Evolutionary conservation across 768 basidiomycete species (phyloP), one percentile per base, ranked within the genome.

Genomic region (Baorangia bicolor): DNA sequence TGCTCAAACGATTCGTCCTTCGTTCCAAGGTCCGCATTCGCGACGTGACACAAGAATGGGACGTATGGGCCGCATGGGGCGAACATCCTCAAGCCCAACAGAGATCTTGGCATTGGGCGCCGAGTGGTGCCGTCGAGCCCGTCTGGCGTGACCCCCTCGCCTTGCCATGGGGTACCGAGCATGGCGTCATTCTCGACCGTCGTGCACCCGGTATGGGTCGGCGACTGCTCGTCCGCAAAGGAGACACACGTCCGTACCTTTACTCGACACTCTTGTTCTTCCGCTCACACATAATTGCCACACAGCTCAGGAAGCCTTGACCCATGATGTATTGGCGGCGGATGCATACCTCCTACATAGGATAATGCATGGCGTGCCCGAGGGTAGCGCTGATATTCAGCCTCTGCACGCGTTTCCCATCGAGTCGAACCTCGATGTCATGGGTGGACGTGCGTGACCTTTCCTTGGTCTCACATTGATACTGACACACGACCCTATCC

Each of bases 401-500:
- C 86, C 92, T 14, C 79, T 85, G 66, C 82, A 87, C 10, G 84
- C 92, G 0, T 87, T 98, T 60, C 97, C 97, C 5, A 88, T 98
- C 77, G 96, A 99, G 59, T 93, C 92, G 8, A 94, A 95, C 71
- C 74, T 98, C 62, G 97, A 99, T 69, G 75, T 90, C 39, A 98
- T 98, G 90, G 94, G 94, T 47, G 96, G 85, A 65, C 75, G 95
- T 97, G 64, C 73, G 89, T 78, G 27, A 33, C 45, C 23, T 49
- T 48, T 27, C n/a, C 50, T 38, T 37, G 4, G 13, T 38, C 27
- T 18, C 41, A 20, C 18, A 30, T 18, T 1, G 40, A 43, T 49
- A 31, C 37, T 64, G 40, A 60, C 42, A 3, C 34, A 13, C 35
- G 11, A 25, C 14, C 44, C 39, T 39, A 28, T 58, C 25, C 59